Percentiles rank a stretch among this genome's conserved stretches.
phyloP scores from a whole-genome alignment of 2,329 filamentous ascomycete genomes.

The Ophiostoma perfectum region DNA sequence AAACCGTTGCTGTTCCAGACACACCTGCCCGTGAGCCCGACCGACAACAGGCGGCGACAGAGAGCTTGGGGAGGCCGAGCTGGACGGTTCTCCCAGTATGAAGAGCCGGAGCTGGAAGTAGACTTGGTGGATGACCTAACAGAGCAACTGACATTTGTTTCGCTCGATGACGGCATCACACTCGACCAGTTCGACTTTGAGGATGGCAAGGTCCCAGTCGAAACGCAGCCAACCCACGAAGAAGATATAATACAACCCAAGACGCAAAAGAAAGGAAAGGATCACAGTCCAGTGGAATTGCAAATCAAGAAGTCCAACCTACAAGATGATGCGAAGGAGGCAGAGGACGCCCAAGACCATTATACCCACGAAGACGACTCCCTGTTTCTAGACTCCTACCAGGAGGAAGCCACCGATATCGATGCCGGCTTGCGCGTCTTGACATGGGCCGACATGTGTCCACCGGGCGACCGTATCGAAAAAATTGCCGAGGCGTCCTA shows the following conservation, averaged over 20 bases:
- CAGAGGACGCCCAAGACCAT: not conserved
- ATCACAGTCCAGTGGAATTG: not conserved
- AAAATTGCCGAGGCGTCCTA: conserved; percentile 65
- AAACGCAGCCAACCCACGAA: not conserved
- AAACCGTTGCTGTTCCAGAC: conserved; percentile 47
- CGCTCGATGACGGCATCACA: conserved; percentile 22
- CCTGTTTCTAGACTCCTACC: conserved; percentile 15
- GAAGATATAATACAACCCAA: not conserved
- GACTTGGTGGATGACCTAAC: conserved; percentile 27
- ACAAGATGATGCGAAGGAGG: not conserved
- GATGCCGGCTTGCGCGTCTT: conserved; percentile 39
- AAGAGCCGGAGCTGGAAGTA: conserved; percentile 19
- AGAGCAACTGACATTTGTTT: conserved; percentile 25
- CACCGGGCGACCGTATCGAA: conserved; percentile 46
- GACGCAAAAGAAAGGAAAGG: not conserved
- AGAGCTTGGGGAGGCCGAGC: not conserved
- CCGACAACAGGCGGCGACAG: conserved; percentile 32
- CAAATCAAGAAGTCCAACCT: not conserved
- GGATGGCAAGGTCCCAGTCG: not conserved
- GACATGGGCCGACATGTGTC: conserved; percentile 55
- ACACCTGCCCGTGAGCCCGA: conserved; percentile 48
- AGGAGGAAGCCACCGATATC: conserved; percentile 26
- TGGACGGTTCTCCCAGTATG: conserved; percentile 21
- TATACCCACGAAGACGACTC: not conserved
- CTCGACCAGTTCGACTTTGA: not conserved